Conservation (phyloP, 2,329 filamentous ascomycete genomes). For the Colletotrichum brevisporum region DNA sequence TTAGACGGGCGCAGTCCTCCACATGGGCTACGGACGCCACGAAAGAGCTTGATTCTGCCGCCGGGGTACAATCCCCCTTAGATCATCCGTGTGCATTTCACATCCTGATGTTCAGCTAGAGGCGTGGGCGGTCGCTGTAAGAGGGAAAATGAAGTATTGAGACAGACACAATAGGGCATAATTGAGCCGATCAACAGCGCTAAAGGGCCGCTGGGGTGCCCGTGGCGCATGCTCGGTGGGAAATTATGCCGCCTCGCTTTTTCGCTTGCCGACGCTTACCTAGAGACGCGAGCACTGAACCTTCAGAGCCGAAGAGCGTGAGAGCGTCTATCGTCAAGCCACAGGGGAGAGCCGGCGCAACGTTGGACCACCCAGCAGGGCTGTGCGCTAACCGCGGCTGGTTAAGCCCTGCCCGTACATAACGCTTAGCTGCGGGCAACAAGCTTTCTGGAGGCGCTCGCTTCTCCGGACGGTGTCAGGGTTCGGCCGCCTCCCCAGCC, state of each 20-base stretch:
- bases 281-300: background rate
- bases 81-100: no score
- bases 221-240: background rate
- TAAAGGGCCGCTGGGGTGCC: background rate
- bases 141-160: background rate
- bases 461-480: background rate
- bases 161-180: background rate
- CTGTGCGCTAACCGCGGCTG: background rate
- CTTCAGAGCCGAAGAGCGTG: background rate
- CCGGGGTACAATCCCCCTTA: background rate
- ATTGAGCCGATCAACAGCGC: background rate
- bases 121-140: background rate
- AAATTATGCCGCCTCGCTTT: constrained; percentile 22
- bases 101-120: no score
- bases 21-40: background rate
- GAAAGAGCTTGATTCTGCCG: constrained; percentile 18
- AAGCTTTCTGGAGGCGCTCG: constrained; percentile 4
- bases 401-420: background rate
- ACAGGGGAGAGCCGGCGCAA: constrained; percentile 7
- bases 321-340: background rate
- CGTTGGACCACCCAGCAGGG: background rate
- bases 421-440: background rate
- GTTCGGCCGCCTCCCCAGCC: background rate
- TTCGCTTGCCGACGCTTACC: background rate
- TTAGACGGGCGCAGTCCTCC: background rate